These are phyloP conservation scores for Cyathus striatus DNA, from an alignment of 768 basidiomycete species.

Conservation along the genomic window DNA sequence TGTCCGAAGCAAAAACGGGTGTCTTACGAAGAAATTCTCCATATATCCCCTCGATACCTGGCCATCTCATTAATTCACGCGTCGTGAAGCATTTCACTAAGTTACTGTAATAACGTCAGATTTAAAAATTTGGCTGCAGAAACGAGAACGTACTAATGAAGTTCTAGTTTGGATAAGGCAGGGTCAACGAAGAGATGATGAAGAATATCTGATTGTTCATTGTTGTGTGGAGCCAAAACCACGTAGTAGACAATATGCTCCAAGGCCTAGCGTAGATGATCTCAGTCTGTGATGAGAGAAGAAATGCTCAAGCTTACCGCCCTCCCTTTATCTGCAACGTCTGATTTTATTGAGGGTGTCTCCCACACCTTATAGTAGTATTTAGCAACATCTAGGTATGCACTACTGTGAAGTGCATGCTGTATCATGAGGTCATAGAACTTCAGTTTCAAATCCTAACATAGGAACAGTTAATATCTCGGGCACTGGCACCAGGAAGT, in stretches of 20 bases:
- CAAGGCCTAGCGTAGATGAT: constrained; percentile 55
- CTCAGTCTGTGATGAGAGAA: constrained; percentile 6
- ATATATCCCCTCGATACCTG: constrained; percentile 84
- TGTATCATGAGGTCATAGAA: constrained; percentile 97
- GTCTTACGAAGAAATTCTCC: constrained; percentile 80
- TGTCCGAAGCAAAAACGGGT: constrained; percentile 70
- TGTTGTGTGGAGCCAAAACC: constrained; percentile 88
- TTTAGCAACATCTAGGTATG: constrained; percentile 92
- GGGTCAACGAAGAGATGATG: constrained; percentile 81
- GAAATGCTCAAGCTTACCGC: constrained; percentile 22
- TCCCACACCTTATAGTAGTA: constrained; percentile 98
- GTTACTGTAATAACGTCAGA: constrained; percentile 73
- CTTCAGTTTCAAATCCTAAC: constrained; percentile 89
- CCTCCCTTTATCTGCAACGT: constrained; percentile 64
- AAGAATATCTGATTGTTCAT: constrained; percentile 97
- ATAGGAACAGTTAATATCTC: constrained; percentile 3
- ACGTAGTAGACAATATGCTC: constrained; percentile 95
- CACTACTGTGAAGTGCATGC: constrained; percentile 77
- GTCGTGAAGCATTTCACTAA: constrained; percentile 93
- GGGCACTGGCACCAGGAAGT: not conserved
- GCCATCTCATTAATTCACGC: constrained; percentile 94
- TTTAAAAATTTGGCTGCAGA: constrained; percentile 9
- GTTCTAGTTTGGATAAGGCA: constrained; percentile 71
- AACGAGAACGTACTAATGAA: constrained; percentile 64
- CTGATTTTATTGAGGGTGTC: constrained; percentile 89